A percentile compares a stretch with the other conserved stretches of the same genome.
These are phyloP conservation scores for Pseudocercospora crystallina DNA, from an alignment of 2,329 filamentous ascomycete species.

Conservation along the genomic window DNA sequence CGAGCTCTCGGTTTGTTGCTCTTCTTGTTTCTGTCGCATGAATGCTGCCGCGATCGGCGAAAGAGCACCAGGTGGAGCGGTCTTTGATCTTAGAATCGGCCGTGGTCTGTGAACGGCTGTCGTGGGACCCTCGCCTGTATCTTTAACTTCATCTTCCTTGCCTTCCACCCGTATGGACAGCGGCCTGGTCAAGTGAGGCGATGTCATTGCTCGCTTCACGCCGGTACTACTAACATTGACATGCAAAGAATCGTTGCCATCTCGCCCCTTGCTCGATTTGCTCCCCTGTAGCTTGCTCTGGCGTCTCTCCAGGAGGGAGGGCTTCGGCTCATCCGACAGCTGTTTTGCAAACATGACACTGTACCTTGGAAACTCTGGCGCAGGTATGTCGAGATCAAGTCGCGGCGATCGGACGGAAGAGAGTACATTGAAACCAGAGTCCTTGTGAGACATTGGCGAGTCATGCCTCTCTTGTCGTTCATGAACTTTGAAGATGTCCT, in stretches of 20 bases:
- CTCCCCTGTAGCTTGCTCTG: constrained; percentile 28
- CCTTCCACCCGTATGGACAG: constrained; percentile 19
- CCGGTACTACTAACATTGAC: neutral
- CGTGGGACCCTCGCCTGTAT: constrained; percentile 5
- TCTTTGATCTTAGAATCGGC: constrained; percentile 28
- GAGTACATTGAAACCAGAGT: neutral
- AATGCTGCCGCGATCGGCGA: constrained; percentile 19
- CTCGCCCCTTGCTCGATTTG: constrained; percentile 11
- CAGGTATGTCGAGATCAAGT: constrained; percentile 77
- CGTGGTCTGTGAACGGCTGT: constrained; percentile 21
- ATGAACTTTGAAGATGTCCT: constrained; percentile 10
- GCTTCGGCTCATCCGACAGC: constrained; percentile 48
- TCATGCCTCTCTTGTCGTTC: constrained; percentile 12
- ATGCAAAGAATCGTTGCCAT: neutral
- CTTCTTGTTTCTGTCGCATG: constrained; percentile 14
- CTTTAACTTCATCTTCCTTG: constrained; percentile 1
- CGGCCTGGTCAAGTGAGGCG: constrained; percentile 18
- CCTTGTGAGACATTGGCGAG: constrained; percentile 11
- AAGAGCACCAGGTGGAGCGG: constrained; percentile 24
- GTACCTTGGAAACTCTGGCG: constrained; percentile 78
- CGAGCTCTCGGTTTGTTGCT: constrained; percentile 17
- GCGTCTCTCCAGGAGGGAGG: constrained; percentile 33
- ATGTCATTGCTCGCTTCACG: constrained; percentile 17
- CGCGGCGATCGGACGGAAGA: constrained; percentile 29
- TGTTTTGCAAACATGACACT: constrained; percentile 89